Evolutionary conservation across 1,139 yeast species (phyloP), one percentile per base, ranked within the genome.

Genomic region (Debaryomyces nepalensis): DNA sequence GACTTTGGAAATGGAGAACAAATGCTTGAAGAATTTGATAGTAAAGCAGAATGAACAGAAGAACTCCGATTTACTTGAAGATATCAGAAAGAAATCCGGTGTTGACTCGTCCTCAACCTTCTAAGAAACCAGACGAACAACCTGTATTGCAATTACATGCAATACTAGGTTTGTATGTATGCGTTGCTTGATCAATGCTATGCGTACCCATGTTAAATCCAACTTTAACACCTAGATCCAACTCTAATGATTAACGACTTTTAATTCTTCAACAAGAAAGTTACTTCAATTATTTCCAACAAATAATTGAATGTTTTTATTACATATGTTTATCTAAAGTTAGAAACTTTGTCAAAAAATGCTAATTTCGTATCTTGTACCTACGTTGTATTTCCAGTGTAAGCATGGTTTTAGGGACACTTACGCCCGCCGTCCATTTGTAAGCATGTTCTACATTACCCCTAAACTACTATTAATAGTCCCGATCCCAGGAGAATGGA

Each of bases 1-100:
- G 54, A 68, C 75, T 24, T 57, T 77, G 49, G 95, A 88, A 63
- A 82, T 86, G 85, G 97, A 89, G 64, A 89, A 89, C 70, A 80
- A 81, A 56, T 75, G 93, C 66, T 73, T 78, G 45, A 74, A 72
- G 56, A 71, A 69, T 49, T 60, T 79, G 51, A 70, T 79, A 19
- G 61, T 75, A 38, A 75, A 77, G 53, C 75, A 76, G 56, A 73
- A 70, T 53, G 81, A 76, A 51, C 63, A 68, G 44, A 67, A 68
- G 52, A 69, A 70, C 53, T 53, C 57, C 33, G 70, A 68, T 43
- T 61, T 73, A 44, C 63, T 73, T 49, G 75, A 72, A 47, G 53
- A 54, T 37, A 73, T 73, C 48, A 73, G 72, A 54, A 67, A 66
- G 54, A 66, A 74, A 54, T 66, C 75, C 22, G 63, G 63, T 23